phyloP scores from a whole-genome alignment of 2,329 filamentous ascomycete genomes.

The Fusarium nygamai region DNA sequence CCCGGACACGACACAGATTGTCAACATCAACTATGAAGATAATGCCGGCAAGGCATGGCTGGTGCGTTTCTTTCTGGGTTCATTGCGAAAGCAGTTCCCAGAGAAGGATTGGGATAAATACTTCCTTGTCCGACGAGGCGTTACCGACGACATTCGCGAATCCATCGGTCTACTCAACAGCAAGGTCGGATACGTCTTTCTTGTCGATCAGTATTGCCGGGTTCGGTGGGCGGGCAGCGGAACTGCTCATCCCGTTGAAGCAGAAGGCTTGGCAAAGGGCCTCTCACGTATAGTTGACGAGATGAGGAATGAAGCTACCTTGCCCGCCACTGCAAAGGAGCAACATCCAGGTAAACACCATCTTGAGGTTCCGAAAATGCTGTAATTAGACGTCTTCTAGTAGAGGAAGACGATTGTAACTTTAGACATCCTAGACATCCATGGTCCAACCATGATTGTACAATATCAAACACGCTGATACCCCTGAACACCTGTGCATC shows the following conservation, averaged over 20 bases:
- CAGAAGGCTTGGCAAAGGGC: conserved; percentile 71
- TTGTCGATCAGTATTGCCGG: conserved; percentile 86
- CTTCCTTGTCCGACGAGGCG: conserved; percentile 67
- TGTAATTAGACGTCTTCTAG: conserved; percentile 36
- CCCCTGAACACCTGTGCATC: conserved; percentile 53
- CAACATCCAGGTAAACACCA: conserved; percentile 47
- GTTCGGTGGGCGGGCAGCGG: conserved; percentile 96
- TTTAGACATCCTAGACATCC: conserved; percentile 37
- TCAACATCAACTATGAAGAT: conserved; percentile 91
- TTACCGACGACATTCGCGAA: conserved; percentile 70
- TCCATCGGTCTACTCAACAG: conserved; percentile 80
- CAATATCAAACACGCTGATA: conserved; percentile 51
- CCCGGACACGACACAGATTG: conserved; percentile 71
- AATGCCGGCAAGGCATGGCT: conserved; percentile 74
- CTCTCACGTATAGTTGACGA: conserved; percentile 71
- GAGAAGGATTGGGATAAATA: conserved; percentile 68
- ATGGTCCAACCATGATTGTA: conserved; percentile 45
- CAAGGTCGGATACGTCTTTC: conserved; percentile 93
- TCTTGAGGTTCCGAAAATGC: conserved; percentile 42
- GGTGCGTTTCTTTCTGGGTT: conserved; percentile 65
- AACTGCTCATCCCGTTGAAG: conserved; percentile 71
- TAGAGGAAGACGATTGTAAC: conserved; percentile 37
- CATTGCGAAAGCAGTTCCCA: conserved; percentile 60
- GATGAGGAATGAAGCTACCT: conserved; percentile 52
- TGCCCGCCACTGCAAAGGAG: conserved; percentile 49